phyloP scores from a whole-genome alignment of 148 eudicot genomes.

The Vaccinium corymbosum region DNA sequence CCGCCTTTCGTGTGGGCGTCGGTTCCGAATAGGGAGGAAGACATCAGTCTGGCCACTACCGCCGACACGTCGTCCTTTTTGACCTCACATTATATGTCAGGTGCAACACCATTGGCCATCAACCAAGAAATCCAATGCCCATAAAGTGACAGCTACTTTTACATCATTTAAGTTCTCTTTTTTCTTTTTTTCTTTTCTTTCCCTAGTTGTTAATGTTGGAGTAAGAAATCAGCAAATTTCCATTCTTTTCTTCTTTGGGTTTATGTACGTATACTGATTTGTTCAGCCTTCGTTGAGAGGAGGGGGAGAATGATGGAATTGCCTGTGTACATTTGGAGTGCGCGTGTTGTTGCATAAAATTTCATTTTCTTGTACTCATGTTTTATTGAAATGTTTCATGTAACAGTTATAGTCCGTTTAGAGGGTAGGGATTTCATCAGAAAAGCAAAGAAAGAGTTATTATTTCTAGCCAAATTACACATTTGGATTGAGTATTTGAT shows the following conservation, averaged over 20 bases:
- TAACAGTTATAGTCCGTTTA: no score
- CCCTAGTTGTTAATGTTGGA: background rate
- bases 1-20: constrained; percentile 81
- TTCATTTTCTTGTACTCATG: no score
- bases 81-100: constrained; percentile 18
- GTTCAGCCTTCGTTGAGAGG: background rate
- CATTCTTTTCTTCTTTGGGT: background rate
- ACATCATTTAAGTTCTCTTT: background rate
- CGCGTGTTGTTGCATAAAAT: no score
- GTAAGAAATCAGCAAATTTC: constrained; percentile 3
- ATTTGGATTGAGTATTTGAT: no score
- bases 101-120: constrained; percentile 22
- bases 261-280: background rate
- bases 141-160: background rate
- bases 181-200: background rate
- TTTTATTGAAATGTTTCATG: no score
- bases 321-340: background rate
- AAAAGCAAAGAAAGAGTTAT: no score
- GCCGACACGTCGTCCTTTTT: constrained; percentile 18
- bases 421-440: no score
- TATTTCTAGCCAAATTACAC: no score
- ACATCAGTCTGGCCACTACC: constrained; percentile 20
- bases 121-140: constrained; percentile 17
- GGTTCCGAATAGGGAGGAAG: constrained; percentile 32
- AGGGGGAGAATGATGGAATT: background rate